These are phyloP conservation scores for Macrophomina phaseolina DNA, from an alignment of 2,329 filamentous ascomycete species.

Conservation along the genomic window DNA sequence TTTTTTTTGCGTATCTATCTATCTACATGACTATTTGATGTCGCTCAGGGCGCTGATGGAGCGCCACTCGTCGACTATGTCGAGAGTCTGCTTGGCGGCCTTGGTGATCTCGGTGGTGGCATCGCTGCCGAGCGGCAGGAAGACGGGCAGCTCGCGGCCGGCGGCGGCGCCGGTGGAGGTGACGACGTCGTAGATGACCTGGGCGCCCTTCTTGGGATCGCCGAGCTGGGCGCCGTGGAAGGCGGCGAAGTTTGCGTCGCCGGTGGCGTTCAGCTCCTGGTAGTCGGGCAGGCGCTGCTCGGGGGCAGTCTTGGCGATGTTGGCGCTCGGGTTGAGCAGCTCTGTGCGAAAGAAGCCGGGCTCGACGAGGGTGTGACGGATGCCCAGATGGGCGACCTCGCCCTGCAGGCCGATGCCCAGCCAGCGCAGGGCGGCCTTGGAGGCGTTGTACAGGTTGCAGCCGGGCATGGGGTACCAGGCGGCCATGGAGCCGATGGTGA, in stretches of 20 bases:
- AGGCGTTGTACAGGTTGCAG: constrained; percentile 53
- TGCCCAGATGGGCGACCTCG: not conserved
- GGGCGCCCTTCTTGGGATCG: constrained; percentile 60
- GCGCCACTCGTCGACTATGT: not conserved
- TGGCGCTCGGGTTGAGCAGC: no score
- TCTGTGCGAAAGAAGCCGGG: not conserved
- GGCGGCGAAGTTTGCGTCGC: no score
- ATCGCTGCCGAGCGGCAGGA: constrained; percentile 16
- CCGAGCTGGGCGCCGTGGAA: constrained; percentile 52
- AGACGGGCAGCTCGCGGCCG: not conserved
- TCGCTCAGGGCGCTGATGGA: constrained; percentile 3
- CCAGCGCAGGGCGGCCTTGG: constrained; percentile 48
- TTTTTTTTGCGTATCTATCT: not conserved
- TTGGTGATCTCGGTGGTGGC: not conserved
- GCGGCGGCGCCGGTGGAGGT: constrained; percentile 55
- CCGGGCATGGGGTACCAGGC: constrained; percentile 48
- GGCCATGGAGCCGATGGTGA: constrained; percentile 55
- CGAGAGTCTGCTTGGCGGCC: not conserved
- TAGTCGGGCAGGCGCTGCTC: no score
- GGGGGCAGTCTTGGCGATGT: no score
- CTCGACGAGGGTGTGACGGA: not conserved
- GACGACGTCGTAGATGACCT: constrained; percentile 62
- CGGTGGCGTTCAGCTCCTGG: no score
- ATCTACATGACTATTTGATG: not conserved
- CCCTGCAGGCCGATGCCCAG: constrained; percentile 7